These are phyloP conservation scores for Chlorella sp. DNA, from an alignment of 139 green algal species.

Conservation along the genomic window DNA sequence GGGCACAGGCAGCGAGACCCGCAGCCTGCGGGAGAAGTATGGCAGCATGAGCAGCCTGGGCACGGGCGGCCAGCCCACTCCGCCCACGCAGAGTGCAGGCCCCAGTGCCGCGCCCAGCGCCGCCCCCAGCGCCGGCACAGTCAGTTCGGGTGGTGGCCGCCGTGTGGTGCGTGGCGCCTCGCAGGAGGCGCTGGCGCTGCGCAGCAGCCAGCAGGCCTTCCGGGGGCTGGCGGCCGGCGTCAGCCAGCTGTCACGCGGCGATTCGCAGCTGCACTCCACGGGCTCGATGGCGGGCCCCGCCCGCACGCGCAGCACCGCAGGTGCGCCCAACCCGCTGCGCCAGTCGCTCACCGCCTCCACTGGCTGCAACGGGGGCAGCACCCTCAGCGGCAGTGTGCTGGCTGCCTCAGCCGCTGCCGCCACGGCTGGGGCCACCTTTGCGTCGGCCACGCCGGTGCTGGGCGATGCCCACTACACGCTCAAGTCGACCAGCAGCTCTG, in stretches of 20 bases:
- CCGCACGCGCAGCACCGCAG: background rate
- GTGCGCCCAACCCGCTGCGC: conserved; percentile 4
- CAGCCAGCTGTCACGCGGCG: background rate
- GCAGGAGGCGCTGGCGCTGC: conserved; percentile 6
- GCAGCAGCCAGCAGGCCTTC: conserved; percentile 24
- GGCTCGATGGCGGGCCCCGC: background rate
- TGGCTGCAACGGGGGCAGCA: background rate
- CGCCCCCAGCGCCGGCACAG: background rate
- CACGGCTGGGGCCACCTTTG: background rate
- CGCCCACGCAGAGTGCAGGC: too few relatives aligned
- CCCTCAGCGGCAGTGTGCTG: too few relatives aligned
- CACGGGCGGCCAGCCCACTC: too few relatives aligned
- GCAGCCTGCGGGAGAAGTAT: conserved; percentile 14
- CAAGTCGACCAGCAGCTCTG: conserved; percentile 3
- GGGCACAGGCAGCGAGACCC: background rate
- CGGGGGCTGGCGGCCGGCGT: too few relatives aligned
- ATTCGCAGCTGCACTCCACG: background rate
- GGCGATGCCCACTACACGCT: background rate
- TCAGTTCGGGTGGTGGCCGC: background rate
- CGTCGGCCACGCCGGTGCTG: background rate
- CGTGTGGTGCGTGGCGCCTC: background rate
- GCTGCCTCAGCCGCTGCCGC: too few relatives aligned
- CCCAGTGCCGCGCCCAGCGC: background rate
- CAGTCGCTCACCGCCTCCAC: background rate
- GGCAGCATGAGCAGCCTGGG: conserved; percentile 4